phyloP scores from a whole-genome alignment of 1,139 yeast genomes.

The Geotrichum histeridarum region DNA sequence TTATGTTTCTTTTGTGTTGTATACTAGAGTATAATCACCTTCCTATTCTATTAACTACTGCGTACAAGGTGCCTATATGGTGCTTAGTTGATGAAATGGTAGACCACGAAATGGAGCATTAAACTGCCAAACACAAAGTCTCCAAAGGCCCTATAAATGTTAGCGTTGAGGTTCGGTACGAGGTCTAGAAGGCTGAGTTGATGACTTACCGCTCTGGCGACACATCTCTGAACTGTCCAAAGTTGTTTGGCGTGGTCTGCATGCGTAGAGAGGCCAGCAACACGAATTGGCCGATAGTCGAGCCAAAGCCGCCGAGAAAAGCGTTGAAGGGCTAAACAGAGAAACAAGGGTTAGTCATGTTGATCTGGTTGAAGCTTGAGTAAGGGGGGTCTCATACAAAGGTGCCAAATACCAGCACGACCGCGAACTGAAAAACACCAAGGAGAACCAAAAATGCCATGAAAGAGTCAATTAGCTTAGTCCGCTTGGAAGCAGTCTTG shows the following conservation, averaged over 20 bases:
- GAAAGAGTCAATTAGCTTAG: constrained; percentile 68
- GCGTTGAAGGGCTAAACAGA: constrained; percentile 79
- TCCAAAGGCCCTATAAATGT: constrained; percentile 54
- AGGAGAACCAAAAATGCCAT: constrained; percentile 65
- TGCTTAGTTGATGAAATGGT: constrained; percentile 77
- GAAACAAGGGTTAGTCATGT: not conserved
- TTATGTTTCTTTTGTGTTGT: too few relatives aligned
- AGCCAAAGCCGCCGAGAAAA: constrained; percentile 83
- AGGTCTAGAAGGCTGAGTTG: too few relatives aligned
- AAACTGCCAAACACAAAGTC: constrained; percentile 86
- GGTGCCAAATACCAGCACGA: constrained; percentile 72
- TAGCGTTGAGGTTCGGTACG: too few relatives aligned
- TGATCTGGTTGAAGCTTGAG: not conserved
- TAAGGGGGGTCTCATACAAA: constrained; percentile 42
- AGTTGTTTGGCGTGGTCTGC: constrained; percentile 49
- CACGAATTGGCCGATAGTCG: constrained; percentile 95
- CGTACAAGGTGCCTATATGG: not conserved
- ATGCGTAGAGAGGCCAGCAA: constrained; percentile 67
- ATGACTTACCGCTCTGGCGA: constrained; percentile 51
- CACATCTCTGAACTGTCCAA: constrained; percentile 47
- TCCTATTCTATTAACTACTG: too few relatives aligned
- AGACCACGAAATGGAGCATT: constrained; percentile 79
- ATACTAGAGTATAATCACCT: too few relatives aligned
- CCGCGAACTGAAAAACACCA: constrained; percentile 73
- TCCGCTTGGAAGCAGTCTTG: constrained; percentile 27